Base-by-base conservation (phyloP, 2,329 filamentous ascomycete genomes). In the Penicillium psychrosexuale region DNA sequence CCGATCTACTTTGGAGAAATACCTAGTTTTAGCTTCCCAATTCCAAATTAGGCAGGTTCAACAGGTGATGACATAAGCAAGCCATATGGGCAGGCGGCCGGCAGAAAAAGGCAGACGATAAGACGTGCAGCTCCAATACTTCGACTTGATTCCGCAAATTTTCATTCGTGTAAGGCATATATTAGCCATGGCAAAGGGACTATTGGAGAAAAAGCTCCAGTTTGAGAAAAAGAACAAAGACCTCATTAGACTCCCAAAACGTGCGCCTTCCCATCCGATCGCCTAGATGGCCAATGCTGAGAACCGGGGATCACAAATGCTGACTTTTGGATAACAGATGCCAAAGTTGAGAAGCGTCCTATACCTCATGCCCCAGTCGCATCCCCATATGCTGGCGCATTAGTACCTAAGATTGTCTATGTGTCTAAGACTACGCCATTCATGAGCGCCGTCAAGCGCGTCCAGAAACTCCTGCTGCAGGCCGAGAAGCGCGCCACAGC, bases 371-470 rank as follows among this genome's bases (percentile, higher is more conserved):
- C 83, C 3, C 70, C 82, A 2, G 70, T 83, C 30, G 73, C 82
- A 4, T 80, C 80, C 0, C 80, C 82, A 4, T 82, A 82, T 68
- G 72, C 80, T 17, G 76, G 76, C 50, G 60, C 78, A 43, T 61
- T 65, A 1, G 66, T 74, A 5, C 79, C 77, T 11, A 86, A 86
- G 69, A 69, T 76, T 24, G 75, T 86, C 69, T 86, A 86, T 69
- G 70, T 86, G 34, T 81, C 79, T 11, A 72, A 72, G 36, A 73
- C 73, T 5, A 80, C 82, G 0, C 81, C 82, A 5, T 83, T 84
- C 72, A 79, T 86, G 69, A 78, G 81, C 40, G 77, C 79, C 2
- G 73, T 84, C n/a, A 85, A 85, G 66, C 82, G 83, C 53, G 77
- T 83, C 3, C 81, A 83, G 62, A 79, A 79, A 46, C 73, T 86